These are phyloP conservation scores for Somion occarium DNA, from an alignment of 1,284 basidiomycete species.

Conservation along the genomic window DNA sequence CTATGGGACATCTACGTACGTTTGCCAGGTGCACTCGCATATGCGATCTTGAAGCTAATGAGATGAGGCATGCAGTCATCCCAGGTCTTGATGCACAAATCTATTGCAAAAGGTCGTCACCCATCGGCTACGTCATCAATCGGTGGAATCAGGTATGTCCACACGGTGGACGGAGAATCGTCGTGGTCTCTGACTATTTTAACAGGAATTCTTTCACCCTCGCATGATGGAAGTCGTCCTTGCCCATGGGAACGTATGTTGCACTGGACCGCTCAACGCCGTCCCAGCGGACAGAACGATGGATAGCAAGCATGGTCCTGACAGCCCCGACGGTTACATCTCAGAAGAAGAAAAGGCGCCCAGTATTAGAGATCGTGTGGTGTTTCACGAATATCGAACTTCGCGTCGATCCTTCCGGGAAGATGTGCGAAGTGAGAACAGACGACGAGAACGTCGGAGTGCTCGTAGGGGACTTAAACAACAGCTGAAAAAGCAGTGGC, in stretches of 20 bases:
- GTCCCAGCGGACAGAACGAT: conserved; percentile 11
- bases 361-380: no score
- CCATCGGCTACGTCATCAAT: conserved; percentile 27
- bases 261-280: conserved; percentile 19
- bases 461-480: no score
- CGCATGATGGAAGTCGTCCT: conserved; percentile 32
- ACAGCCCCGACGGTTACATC: no score
- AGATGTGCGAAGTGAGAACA: no score
- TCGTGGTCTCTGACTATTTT: not conserved
- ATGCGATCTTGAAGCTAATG: not conserved
- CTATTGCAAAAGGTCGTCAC: conserved; percentile 13
- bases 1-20: conserved; percentile 5
- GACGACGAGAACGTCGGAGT: no score
- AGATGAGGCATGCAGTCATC: not conserved
- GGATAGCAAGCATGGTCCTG: no score
- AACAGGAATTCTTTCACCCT: conserved; percentile 33
- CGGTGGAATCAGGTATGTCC: conserved; percentile 33
- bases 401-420: no score
- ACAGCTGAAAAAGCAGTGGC: no score
- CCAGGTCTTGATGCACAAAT: conserved; percentile 15
- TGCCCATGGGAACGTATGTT: conserved; percentile 25
- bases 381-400: no score
- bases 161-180: no score
- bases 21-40: conserved; percentile 8
- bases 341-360: no score